Conservation (phyloP, 306 rosid species). For the Herpetospermum pedunculosum region DNA sequence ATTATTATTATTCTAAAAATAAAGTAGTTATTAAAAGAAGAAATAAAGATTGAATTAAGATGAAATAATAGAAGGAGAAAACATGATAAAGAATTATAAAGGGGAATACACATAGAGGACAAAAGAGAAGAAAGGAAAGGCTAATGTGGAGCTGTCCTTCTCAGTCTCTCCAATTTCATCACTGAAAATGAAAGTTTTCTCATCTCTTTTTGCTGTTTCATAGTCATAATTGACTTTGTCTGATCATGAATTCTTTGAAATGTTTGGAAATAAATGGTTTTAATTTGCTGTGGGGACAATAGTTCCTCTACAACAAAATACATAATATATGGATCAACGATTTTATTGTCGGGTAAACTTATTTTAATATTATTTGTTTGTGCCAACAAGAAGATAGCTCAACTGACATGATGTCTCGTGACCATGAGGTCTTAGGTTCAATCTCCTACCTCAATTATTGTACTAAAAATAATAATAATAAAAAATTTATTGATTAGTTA, state of each 20-base stretch:
- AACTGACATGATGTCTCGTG: too few species aligned
- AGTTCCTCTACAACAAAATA: background rate
- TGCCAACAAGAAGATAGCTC: too few species aligned
- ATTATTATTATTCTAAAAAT: too few species aligned
- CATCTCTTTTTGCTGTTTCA: background rate
- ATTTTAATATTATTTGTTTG: too few species aligned
- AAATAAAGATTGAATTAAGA: too few species aligned
- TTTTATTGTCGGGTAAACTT: background rate
- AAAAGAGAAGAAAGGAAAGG: background rate
- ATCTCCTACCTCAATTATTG: too few species aligned
- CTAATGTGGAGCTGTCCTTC: background rate
- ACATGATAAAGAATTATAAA: too few species aligned
- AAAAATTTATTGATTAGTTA: background rate
- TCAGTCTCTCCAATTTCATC: background rate
- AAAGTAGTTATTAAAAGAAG: too few species aligned
- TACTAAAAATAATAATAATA: too few species aligned
- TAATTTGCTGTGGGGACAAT: background rate
- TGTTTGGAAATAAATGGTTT: background rate
- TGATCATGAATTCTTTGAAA: background rate
- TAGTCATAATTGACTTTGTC: background rate
- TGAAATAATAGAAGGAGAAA: too few species aligned
- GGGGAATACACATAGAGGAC: too few species aligned
- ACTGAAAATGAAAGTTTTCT: background rate
- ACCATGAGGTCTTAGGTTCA: too few species aligned
- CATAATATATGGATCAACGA: background rate